Conservation (phyloP, 2,329 filamentous ascomycete genomes). For the Stemphylium beticola region DNA sequence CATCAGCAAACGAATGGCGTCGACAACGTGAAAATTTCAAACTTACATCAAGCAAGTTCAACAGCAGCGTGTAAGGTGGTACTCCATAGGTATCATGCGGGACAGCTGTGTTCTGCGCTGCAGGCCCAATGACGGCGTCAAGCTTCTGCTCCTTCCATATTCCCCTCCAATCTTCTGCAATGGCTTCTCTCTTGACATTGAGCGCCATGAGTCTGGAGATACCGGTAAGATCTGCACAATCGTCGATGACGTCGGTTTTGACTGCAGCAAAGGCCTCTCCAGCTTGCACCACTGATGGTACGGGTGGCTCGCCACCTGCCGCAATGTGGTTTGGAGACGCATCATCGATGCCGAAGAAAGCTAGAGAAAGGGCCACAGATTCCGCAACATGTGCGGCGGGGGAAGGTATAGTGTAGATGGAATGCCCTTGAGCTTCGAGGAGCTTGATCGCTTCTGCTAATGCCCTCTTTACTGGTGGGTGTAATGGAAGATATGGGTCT, state of each 20-base stretch:
- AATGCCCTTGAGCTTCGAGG: constrained; percentile 7
- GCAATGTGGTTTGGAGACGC: background rate
- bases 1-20: background rate
- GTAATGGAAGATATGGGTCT: constrained; percentile 6
- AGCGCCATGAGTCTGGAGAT: constrained; percentile 2
- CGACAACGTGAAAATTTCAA: background rate
- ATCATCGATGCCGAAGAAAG: constrained; percentile 3
- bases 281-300: constrained; percentile 2
- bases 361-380: constrained; percentile 1
- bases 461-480: constrained; percentile 12
- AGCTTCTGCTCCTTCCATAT: constrained; percentile 7
- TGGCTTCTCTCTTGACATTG: constrained; percentile 5
- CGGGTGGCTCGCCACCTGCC: constrained; percentile 1
- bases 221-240: background rate
- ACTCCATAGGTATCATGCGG: constrained; percentile 10
- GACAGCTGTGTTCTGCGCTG: constrained; percentile 7
- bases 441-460: background rate
- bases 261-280: background rate
- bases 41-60: constrained; percentile 11
- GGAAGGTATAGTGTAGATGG: background rate
- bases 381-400: constrained; percentile 3
- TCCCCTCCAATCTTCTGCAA: constrained; percentile 2
- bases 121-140: constrained; percentile 6
- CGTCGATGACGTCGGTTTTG: background rate
- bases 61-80: constrained; percentile 10